Evolutionary conservation across 345 rosid species (phyloP).

Genomic region (Euphorbia pulcherrima): DNA sequence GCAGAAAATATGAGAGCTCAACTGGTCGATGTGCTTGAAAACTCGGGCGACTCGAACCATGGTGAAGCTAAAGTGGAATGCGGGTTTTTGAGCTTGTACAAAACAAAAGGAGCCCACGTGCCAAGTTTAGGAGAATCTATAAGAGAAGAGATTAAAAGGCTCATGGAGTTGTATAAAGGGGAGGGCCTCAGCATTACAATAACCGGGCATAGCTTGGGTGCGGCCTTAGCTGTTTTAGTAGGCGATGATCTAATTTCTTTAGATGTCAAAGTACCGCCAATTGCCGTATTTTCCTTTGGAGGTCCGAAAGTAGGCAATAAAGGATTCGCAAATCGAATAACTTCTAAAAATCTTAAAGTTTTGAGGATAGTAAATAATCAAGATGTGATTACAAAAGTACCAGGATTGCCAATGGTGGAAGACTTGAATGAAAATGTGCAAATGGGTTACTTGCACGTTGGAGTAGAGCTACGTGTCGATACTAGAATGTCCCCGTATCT

Average conservation of each 20-base stretch:
- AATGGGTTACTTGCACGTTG: constrained; percentile 27
- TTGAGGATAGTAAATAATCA: constrained; percentile 28
- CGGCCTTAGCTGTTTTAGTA: constrained; percentile 23
- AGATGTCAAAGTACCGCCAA: constrained; percentile 17
- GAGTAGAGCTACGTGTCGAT: constrained; percentile 24
- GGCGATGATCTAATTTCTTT: constrained; percentile 25
- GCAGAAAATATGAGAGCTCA: constrained; percentile 78
- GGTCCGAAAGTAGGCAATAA: constrained; percentile 29
- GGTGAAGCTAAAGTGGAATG: constrained; percentile 22
- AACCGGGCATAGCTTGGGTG: constrained; percentile 34
- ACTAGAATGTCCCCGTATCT: constrained; percentile 28
- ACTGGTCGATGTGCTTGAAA: constrained; percentile 11
- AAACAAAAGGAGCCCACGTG: constrained; percentile 27
- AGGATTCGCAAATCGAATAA: constrained; percentile 21
- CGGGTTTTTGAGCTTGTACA: constrained; percentile 30
- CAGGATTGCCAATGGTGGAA: constrained; percentile 26
- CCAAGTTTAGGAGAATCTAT: constrained; percentile 22
- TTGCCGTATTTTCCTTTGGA: constrained; percentile 31
- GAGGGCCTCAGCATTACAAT: constrained; percentile 31
- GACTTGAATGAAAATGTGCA: constrained; percentile 14
- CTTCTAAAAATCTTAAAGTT: constrained; percentile 22
- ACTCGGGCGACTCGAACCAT: constrained; percentile 3
- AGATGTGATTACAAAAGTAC: constrained; percentile 27
- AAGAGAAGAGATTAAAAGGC: constrained; percentile 21
- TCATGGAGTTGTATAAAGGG: constrained; percentile 22